phyloP scores from a whole-genome alignment of 2,329 filamentous ascomycete genomes.

The Teratosphaeria viscida region DNA sequence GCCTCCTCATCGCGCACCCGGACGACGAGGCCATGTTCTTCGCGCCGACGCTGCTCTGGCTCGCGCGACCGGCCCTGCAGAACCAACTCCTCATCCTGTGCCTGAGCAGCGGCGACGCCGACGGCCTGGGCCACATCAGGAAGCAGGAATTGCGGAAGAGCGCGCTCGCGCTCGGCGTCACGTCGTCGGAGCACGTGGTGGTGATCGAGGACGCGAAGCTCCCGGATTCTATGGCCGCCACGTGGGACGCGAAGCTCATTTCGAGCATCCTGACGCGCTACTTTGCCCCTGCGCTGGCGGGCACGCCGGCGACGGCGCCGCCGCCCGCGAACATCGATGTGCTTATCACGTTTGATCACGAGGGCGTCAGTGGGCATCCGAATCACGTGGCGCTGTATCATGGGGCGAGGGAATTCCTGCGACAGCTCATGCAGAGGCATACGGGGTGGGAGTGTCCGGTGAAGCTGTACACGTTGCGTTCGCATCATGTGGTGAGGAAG shows the following conservation, averaged over 20 bases:
- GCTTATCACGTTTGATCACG: constrained; percentile 79
- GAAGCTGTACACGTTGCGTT: constrained; percentile 73
- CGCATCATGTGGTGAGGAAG: constrained; percentile 65
- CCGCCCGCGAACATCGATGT: constrained; percentile 58
- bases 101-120: constrained; percentile 81
- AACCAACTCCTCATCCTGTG: constrained; percentile 95
- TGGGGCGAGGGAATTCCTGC: constrained; percentile 65
- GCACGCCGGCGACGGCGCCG: constrained; percentile 30
- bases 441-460: constrained; percentile 61
- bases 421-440: constrained; percentile 51
- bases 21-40: constrained; percentile 99
- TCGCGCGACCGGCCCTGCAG: constrained; percentile 66
- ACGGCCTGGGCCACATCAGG: constrained; percentile 72
- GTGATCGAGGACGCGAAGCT: constrained; percentile 76
- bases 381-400: constrained; percentile 88
- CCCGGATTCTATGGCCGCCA: constrained; percentile 75
- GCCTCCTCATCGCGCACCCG: constrained; percentile 88
- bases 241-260: constrained; percentile 65
- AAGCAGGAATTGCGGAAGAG: constrained; percentile 77
- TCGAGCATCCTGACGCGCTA: constrained; percentile 58
- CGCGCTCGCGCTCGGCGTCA: constrained; percentile 64
- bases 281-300: constrained; percentile 58
- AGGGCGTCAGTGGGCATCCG: constrained; percentile 75
- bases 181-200: constrained; percentile 66
- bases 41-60: constrained; percentile 72